Evolutionary conservation across 345 rosid genomes (phyloP).

Genomic region (Citrus unshiu): DNA sequence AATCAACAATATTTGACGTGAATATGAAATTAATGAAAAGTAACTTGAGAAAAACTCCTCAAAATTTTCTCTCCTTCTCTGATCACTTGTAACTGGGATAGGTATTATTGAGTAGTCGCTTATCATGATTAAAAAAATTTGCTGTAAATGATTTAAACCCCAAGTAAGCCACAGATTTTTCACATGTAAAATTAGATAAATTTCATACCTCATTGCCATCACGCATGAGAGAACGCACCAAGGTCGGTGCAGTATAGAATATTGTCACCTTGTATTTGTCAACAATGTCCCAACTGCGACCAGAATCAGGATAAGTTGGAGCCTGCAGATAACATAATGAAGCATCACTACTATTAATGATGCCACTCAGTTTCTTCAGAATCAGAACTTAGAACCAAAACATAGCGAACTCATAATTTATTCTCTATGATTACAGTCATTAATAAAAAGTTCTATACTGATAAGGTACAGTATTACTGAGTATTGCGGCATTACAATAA

Average conservation of each 20-base stretch:
- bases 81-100: neutral
- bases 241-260: slow-evolving; percentile 95
- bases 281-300: slow-evolving; percentile 96
- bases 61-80: too few relatives aligned
- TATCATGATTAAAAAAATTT: neutral
- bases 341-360: slow-evolving; percentile 17
- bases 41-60: neutral
- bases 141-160: neutral
- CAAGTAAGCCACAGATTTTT: slow-evolving; percentile 1
- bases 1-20: slow-evolving; percentile 21
- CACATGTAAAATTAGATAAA: slow-evolving; percentile 14
- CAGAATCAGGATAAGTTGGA: slow-evolving; percentile 92
- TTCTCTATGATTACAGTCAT: neutral
- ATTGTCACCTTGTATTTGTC: slow-evolving; percentile 91
- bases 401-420: neutral
- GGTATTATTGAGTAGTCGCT: slow-evolving; percentile 1
- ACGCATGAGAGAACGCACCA: slow-evolving; percentile 98
- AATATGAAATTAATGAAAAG: slow-evolving; percentile 5
- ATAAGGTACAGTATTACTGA: neutral
- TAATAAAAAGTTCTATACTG: neutral
- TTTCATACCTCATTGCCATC: slow-evolving; percentile 68
- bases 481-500: neutral
- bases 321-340: slow-evolving; percentile 41
- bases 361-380: slow-evolving; percentile 12
- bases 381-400: neutral